Evolutionary conservation across 2,329 filamentous ascomycete genomes (phyloP).

Genomic region (Boeremia exigua): DNA sequence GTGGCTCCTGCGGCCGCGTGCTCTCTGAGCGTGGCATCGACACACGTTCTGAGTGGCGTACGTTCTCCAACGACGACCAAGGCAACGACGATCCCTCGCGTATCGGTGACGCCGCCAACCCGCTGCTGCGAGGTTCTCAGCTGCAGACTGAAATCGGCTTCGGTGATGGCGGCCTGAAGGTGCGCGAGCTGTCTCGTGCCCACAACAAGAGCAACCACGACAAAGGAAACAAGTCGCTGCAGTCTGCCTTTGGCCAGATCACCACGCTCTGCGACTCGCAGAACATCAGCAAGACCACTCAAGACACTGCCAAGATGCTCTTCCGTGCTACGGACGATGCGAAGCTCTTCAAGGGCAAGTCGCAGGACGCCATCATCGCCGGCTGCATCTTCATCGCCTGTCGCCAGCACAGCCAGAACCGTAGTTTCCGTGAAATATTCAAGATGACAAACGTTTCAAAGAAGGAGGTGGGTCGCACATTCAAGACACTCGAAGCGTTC

Average conservation of each 20-base stretch:
- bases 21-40: slow-evolving; percentile 92
- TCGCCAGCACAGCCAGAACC: slow-evolving; percentile 82
- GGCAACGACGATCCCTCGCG: slow-evolving; percentile 95
- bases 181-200: slow-evolving; percentile 78
- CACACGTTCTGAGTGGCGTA: slow-evolving; percentile 96
- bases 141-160: slow-evolving; percentile 88
- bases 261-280: slow-evolving; percentile 76
- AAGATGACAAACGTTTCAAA: slow-evolving; percentile 91
- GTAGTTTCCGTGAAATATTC: slow-evolving; percentile 94
- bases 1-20: slow-evolving; percentile 88
- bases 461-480: slow-evolving; percentile 95
- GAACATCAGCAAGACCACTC: slow-evolving; percentile 75
- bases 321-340: slow-evolving; percentile 94
- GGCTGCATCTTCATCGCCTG: slow-evolving; percentile 98
- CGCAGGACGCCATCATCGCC: slow-evolving; percentile 90
- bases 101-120: slow-evolving; percentile 93
- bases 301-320: slow-evolving; percentile 90
- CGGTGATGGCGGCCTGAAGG: slow-evolving; percentile 73
- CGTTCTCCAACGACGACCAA: slow-evolving; percentile 97
- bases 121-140: slow-evolving; percentile 87
- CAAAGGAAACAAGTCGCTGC: slow-evolving; percentile 80
- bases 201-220: slow-evolving; percentile 83
- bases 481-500: slow-evolving; percentile 90
- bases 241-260: slow-evolving; percentile 88
- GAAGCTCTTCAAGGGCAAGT: slow-evolving; percentile 94